phyloP scores from a whole-genome alignment of 139 green algal species.

The Desmodesmus armatus region DNA sequence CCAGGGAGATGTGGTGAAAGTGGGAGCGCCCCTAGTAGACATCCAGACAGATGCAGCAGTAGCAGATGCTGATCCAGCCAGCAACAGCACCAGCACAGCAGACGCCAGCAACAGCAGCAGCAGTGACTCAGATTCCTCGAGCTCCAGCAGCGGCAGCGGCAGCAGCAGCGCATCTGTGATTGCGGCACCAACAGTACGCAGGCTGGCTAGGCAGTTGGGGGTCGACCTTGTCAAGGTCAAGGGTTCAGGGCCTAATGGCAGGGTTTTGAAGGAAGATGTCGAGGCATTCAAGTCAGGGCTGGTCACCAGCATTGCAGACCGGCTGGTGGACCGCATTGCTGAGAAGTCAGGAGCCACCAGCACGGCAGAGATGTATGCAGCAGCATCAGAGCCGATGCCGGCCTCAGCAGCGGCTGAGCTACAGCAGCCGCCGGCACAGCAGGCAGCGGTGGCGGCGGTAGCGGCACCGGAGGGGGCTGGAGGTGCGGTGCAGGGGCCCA shows the following conservation, averaged over 20 bases:
- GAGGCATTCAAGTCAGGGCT: conserved; percentile 21
- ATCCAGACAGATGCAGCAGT: conserved; percentile 52
- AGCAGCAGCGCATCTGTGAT: conserved; percentile 47
- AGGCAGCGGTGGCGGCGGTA: background rate
- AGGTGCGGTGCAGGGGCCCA: background rate
- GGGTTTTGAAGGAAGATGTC: conserved; percentile 80
- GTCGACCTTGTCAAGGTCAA: conserved; percentile 69
- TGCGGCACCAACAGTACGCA: conserved; percentile 77
- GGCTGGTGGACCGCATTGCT: conserved; percentile 19
- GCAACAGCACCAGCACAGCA: conserved; percentile 15
- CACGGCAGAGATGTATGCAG: conserved; percentile 14
- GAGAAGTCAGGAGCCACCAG: background rate
- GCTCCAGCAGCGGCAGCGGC: background rate
- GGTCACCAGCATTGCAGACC: conserved; percentile 5
- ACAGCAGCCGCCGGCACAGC: too few species aligned
- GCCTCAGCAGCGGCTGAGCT: background rate
- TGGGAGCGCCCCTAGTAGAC: conserved; percentile 81
- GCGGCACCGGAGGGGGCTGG: background rate
- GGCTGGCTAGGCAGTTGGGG: conserved; percentile 76
- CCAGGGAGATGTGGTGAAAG: conserved; percentile 79
- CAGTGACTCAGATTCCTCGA: conserved; percentile 20
- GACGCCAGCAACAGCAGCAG: background rate
- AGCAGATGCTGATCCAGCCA: background rate
- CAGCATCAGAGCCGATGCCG: conserved; percentile 5
- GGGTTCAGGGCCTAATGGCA: conserved; percentile 73